These are phyloP conservation scores for Fonsecaea erecta DNA, from an alignment of 2,329 filamentous ascomycete genomes.

Conservation along the genomic window DNA sequence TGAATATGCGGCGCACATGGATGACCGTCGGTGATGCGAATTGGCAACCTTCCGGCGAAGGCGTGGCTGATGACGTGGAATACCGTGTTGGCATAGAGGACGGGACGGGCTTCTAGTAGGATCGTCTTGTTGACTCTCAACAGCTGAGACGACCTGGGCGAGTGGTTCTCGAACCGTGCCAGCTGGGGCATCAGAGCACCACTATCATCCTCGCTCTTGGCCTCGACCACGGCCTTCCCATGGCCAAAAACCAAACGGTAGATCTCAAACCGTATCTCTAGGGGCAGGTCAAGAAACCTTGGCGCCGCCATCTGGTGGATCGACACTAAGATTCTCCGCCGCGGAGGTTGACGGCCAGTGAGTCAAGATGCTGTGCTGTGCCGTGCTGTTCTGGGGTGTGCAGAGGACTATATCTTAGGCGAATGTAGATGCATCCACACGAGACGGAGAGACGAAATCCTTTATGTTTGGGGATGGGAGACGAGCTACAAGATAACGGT, in stretches of 20 bases:
- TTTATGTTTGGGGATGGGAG: background rate
- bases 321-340: background rate
- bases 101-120: slow-evolving; percentile 31
- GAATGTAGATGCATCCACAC: background rate
- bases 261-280: slow-evolving; percentile 56
- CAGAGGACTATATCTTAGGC: background rate
- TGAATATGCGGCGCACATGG: slow-evolving; percentile 24
- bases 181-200: slow-evolving; percentile 27
- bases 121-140: slow-evolving; percentile 32
- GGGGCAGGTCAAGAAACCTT: slow-evolving; percentile 56
- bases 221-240: slow-evolving; percentile 26
- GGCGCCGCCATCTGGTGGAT: slow-evolving; percentile 8
- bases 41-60: slow-evolving; percentile 34
- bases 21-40: slow-evolving; percentile 23
- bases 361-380: background rate
- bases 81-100: slow-evolving; percentile 35
- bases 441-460: background rate
- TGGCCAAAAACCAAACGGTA: slow-evolving; percentile 51
- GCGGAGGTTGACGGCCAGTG: background rate
- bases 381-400: background rate
- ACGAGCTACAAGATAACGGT: background rate
- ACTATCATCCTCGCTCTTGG: slow-evolving; percentile 21
- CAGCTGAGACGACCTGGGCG: slow-evolving; percentile 29
- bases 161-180: slow-evolving; percentile 11
- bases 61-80: slow-evolving; percentile 30